Percentiles rank a stretch among this genome's conserved stretches.
phyloP scores from a whole-genome alignment of 768 basidiomycete genomes.

The Hypsizygus marmoreus region DNA sequence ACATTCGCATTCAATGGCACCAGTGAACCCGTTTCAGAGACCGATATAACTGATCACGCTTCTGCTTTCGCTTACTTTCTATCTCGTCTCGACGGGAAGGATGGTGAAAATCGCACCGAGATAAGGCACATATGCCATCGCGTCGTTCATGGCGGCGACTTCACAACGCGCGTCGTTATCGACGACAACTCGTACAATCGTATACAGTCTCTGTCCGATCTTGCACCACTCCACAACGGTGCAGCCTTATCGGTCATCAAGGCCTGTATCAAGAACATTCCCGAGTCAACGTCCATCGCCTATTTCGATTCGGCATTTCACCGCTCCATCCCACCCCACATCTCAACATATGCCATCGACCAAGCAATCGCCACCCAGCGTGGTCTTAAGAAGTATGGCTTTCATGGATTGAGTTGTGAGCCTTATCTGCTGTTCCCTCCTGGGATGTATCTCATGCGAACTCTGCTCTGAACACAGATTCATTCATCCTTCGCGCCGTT shows the following conservation, averaged over 20 bases:
- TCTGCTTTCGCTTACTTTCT: constrained; percentile 67
- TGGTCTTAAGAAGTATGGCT: constrained; percentile 87
- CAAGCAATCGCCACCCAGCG: constrained; percentile 59
- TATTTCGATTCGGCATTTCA: constrained; percentile 92
- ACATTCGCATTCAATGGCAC: constrained; percentile 46
- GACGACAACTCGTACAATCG: constrained; percentile 68
- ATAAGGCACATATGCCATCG: constrained; percentile 69
- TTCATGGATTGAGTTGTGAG: constrained; percentile 82
- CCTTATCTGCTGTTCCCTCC: constrained; percentile 6
- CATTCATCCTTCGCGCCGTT: constrained; percentile 68
- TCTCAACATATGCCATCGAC: constrained; percentile 79
- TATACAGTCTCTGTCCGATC: constrained; percentile 71
- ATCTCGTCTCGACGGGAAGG: constrained; percentile 41
- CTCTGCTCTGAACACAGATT: constrained; percentile 39
- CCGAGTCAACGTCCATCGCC: constrained; percentile 71
- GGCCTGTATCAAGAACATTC: constrained; percentile 61
- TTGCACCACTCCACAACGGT: constrained; percentile 79
- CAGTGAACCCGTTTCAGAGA: constrained; percentile 35
- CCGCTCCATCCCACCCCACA: constrained; percentile 69
- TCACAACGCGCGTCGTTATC: constrained; percentile 69
- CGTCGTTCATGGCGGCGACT: constrained; percentile 88
- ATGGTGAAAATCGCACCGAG: constrained; percentile 39
- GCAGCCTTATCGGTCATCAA: constrained; percentile 62
- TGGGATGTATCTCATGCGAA: neutral
- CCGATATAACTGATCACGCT: constrained; percentile 54